Conservation (phyloP, 352 stramenopile species). For the Lagenidium giganteum region DNA sequence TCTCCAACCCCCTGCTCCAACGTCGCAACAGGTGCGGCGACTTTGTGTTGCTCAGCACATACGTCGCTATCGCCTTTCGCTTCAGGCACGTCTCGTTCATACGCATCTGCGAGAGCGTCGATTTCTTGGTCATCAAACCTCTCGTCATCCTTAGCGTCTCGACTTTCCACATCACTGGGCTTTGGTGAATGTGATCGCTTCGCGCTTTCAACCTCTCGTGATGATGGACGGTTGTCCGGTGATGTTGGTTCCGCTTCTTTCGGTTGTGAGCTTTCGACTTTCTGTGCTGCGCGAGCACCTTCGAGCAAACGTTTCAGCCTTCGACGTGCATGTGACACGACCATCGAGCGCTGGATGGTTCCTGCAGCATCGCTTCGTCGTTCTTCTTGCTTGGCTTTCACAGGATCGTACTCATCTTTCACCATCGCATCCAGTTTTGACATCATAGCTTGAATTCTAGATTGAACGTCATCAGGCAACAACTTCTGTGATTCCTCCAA, state of each 20-base stretch:
- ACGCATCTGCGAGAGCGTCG: conserved; percentile 49
- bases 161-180: no score
- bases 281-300: conserved; percentile 15
- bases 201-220: no score
- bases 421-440: conserved; percentile 27
- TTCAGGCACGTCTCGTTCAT: conserved; percentile 26
- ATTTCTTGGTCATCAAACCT: conserved; percentile 48
- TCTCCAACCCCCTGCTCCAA: no score
- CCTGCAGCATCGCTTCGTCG: conserved; percentile 17
- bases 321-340: not conserved
- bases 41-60: no score
- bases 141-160: no score
- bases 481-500: conserved; percentile 19
- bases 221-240: no score
- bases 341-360: conserved; percentile 41
- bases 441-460: conserved; percentile 34
- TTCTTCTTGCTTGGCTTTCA: conserved; percentile 16
- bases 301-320: conserved; percentile 6
- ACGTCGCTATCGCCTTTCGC: no score
- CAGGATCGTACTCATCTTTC: conserved; percentile 33
- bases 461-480: conserved; percentile 24
- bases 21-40: no score
- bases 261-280: conserved; percentile 1
- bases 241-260: no score
- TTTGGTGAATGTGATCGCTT: no score